A percentile compares a stretch with the other conserved stretches of the same genome.
phyloP scores from a whole-genome alignment of 768 basidiomycete species.

The Suillus fuscotomentosus region DNA sequence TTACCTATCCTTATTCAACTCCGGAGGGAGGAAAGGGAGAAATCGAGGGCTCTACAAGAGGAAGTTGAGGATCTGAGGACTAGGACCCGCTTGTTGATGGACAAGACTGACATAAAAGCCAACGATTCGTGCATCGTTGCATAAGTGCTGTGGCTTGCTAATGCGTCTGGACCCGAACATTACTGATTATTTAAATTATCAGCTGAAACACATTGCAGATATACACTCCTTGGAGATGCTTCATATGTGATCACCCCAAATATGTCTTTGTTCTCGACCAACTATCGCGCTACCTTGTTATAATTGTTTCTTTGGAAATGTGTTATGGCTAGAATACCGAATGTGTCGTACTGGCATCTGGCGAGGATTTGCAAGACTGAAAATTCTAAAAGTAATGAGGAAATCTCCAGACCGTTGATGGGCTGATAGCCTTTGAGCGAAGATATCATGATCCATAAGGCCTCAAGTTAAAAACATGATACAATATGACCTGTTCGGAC shows the following conservation, averaged over 20 bases:
- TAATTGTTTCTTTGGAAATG: not conserved
- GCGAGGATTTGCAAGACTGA: not conserved
- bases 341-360: not conserved
- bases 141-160: constrained; percentile 13
- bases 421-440: too few relatives aligned
- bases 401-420: not conserved
- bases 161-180: not conserved
- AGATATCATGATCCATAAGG: not conserved
- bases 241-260: not conserved
- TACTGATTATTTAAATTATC: not conserved
- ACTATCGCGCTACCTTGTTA: not conserved
- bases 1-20: constrained; percentile 45
- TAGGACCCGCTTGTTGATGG: constrained; percentile 44
- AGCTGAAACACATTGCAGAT: not conserved
- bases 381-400: not conserved
- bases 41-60: constrained; percentile 34
- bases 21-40: constrained; percentile 43
- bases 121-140: constrained; percentile 29
- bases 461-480: not conserved
- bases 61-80: constrained; percentile 53
- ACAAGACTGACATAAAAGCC: constrained; percentile 18
- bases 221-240: not conserved
- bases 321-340: not conserved
- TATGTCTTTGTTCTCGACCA: not conserved
- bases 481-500: not conserved